These are phyloP conservation scores for Scheffersomyces amazonensis DNA, from an alignment of 805 yeast genomes.

Conservation along the genomic window DNA sequence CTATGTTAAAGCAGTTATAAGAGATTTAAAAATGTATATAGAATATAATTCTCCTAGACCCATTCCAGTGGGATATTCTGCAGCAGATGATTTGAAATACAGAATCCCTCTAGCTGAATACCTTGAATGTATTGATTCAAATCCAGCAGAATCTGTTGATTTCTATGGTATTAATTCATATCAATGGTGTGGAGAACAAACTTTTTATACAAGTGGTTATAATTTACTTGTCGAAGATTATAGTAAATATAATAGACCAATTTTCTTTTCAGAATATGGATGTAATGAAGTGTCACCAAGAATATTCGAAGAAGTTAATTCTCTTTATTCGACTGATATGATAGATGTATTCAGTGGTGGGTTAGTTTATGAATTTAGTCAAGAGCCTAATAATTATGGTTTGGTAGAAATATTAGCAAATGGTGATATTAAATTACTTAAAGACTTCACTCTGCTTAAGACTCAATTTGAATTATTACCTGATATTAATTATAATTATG, in stretches of 20 bases:
- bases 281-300: slow-evolving; percentile 84
- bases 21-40: slow-evolving; percentile 79
- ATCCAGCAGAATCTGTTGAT: slow-evolving; percentile 59
- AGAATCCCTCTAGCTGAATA: slow-evolving; percentile 76
- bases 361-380: slow-evolving; percentile 74
- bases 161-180: slow-evolving; percentile 80
- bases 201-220: slow-evolving; percentile 73
- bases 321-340: slow-evolving; percentile 73
- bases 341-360: slow-evolving; percentile 80
- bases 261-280: slow-evolving; percentile 85
- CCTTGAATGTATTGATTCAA: slow-evolving; percentile 67
- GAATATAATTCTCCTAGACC: slow-evolving; percentile 53
- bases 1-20: slow-evolving; percentile 71
- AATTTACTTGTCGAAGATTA: slow-evolving; percentile 68
- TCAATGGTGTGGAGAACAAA: slow-evolving; percentile 88
- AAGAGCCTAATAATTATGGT: slow-evolving; percentile 79
- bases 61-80: slow-evolving; percentile 93
- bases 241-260: slow-evolving; percentile 64
- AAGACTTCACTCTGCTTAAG: slow-evolving; percentile 44
- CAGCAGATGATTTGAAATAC: slow-evolving; percentile 86
- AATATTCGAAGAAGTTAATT: slow-evolving; percentile 67
- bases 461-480: slow-evolving; percentile 40
- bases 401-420: slow-evolving; percentile 49
- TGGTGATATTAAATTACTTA: slow-evolving; percentile 41
- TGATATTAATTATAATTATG: slow-evolving; percentile 17